Conservation (phyloP, 2,329 filamentous ascomycete genomes). For the Calonectria pteridis region DNA sequence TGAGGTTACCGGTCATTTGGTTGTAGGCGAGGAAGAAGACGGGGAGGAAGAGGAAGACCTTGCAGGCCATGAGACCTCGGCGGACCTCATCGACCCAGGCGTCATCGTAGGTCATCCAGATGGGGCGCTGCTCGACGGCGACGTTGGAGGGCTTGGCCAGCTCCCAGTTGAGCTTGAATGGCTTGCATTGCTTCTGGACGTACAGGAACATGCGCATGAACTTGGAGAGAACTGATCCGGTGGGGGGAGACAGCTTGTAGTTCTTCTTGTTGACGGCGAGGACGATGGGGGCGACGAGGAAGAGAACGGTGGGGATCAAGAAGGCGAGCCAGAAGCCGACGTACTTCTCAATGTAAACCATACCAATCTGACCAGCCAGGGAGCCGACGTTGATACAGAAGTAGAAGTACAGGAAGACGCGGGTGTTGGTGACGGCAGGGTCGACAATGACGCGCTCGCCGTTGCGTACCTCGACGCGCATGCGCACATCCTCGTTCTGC, state of each 20-base stretch:
- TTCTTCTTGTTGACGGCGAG: conserved; percentile 70
- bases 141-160: conserved; percentile 75
- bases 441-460: conserved; percentile 80
- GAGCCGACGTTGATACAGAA: conserved; percentile 74
- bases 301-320: conserved; percentile 75
- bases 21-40: conserved; percentile 72
- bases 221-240: conserved; percentile 78
- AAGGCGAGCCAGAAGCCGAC: conserved; percentile 82
- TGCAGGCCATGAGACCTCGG: conserved; percentile 77
- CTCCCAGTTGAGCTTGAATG: conserved; percentile 77
- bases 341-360: conserved; percentile 82
- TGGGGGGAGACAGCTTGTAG: conserved; percentile 75
- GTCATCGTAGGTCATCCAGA: conserved; percentile 87
- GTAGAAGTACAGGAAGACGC: conserved; percentile 75
- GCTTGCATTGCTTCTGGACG: conserved; percentile 74
- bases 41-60: conserved; percentile 79
- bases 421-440: conserved; percentile 74
- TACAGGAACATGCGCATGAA: conserved; percentile 71
- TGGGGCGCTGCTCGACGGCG: conserved; percentile 66
- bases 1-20: conserved; percentile 71
- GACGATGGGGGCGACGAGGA: conserved; percentile 72
- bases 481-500: conserved; percentile 72
- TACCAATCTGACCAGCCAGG: conserved; percentile 67
- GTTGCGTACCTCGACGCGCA: conserved; percentile 66
- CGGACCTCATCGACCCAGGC: conserved; percentile 84